Percentiles rank a stretch among this genome's conserved stretches.
Conservation (phyloP, 192 early-diverging fungal genomes). For the Backusella westeae region DNA sequence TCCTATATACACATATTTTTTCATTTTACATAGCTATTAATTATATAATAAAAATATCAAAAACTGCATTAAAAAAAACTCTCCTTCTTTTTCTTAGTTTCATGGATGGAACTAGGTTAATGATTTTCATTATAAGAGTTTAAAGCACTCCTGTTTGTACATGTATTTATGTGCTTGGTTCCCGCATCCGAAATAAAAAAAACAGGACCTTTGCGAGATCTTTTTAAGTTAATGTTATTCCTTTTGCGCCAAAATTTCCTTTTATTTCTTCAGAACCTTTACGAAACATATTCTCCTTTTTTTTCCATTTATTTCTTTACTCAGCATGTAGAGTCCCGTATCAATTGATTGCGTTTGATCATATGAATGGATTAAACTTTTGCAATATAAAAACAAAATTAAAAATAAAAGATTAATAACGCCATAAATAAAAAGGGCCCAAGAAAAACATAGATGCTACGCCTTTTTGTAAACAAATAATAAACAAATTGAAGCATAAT, state of each 20-base stretch:
- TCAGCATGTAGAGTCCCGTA: background rate
- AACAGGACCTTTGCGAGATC: background rate
- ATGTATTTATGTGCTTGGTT: background rate
- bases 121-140: background rate
- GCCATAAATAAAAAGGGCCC: background rate
- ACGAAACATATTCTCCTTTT: background rate
- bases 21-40: too few species aligned
- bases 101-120: background rate
- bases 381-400: background rate
- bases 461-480: background rate
- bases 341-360: background rate
- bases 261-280: background rate
- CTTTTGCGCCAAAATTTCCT: background rate
- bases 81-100: background rate
- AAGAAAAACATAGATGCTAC: background rate
- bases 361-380: background rate
- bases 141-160: background rate
- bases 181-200: background rate
- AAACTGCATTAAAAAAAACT: background rate
- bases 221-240: background rate
- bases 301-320: background rate
- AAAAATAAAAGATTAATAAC: background rate
- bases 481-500: background rate
- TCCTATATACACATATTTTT: background rate
- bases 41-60: too few species aligned